Percentiles rank a stretch among this genome's conserved stretches.
These are phyloP conservation scores for Xylaria venustula DNA, from an alignment of 495 filamentous ascomycete genomes.

Conservation along the genomic window DNA sequence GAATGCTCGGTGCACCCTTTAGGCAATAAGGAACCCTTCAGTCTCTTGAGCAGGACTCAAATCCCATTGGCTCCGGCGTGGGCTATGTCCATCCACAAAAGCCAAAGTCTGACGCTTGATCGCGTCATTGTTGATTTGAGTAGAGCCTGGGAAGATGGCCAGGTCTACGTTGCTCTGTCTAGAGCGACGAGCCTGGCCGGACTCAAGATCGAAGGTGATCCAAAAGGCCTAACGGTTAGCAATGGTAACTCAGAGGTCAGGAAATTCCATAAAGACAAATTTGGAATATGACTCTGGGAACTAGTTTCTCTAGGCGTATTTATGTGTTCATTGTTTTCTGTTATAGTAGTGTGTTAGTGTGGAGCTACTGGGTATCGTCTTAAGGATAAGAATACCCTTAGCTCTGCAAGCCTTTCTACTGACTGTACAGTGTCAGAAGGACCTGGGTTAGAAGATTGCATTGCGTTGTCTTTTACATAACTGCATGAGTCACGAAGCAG, in stretches of 20 bases:
- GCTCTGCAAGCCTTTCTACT: no score
- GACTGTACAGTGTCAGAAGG: no score
- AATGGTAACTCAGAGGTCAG: slow-evolving; percentile 28
- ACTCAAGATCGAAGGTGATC: slow-evolving; percentile 46
- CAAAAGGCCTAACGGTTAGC: slow-evolving; percentile 21
- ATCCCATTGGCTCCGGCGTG: slow-evolving; percentile 86
- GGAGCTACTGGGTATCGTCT: not conserved
- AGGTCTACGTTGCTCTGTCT: slow-evolving; percentile 75
- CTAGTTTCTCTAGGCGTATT: not conserved
- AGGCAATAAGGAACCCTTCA: slow-evolving; percentile 49
- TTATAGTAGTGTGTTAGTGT: not conserved
- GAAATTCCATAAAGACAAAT: slow-evolving; percentile 25
- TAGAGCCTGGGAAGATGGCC: slow-evolving; percentile 85
- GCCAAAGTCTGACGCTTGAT: slow-evolving; percentile 90
- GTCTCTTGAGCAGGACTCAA: slow-evolving; percentile 72
- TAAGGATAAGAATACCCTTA: not conserved
- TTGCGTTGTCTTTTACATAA: no score
- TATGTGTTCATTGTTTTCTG: not conserved
- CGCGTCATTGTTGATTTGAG: slow-evolving; percentile 86
- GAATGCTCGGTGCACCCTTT: slow-evolving; percentile 47
- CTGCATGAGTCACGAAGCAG: no score
- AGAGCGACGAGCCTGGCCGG: slow-evolving; percentile 80
- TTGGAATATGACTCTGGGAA: slow-evolving; percentile 14
- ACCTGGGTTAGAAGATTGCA: no score
- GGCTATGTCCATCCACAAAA: slow-evolving; percentile 93